Percentiles rank a stretch among this genome's conserved stretches.
phyloP scores from a whole-genome alignment of 331 rosid genomes.

The Quercus lobata region DNA sequence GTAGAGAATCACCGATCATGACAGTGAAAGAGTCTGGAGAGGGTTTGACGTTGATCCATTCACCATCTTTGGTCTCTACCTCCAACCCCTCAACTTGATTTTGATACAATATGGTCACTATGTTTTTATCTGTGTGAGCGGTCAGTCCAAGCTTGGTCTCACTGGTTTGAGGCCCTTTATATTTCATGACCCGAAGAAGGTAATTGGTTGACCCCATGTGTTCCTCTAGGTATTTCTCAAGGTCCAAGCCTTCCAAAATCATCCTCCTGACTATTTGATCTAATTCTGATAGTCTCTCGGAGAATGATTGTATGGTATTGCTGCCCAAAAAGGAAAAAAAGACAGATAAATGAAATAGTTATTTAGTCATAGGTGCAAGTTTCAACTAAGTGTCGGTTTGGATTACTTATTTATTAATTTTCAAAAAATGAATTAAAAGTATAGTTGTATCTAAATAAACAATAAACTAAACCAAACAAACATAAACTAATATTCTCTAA shows the following conservation, averaged over 20 bases:
- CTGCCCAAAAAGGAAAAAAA: slow-evolving; percentile 24
- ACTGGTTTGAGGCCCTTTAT: slow-evolving; percentile 50
- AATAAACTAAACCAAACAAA: background rate
- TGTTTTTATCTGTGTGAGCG: slow-evolving; percentile 65
- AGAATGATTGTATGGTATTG: slow-evolving; percentile 40
- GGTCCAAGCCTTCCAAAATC: slow-evolving; percentile 60
- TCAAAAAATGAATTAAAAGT: background rate
- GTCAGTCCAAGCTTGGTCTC: slow-evolving; percentile 46
- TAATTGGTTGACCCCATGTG: slow-evolving; percentile 67
- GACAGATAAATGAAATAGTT: background rate
- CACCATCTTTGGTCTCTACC: slow-evolving; percentile 49
- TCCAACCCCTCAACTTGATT: slow-evolving; percentile 66
- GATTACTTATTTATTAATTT: too few relatives aligned
- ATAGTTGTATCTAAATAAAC: too few relatives aligned
- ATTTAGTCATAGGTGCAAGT: too few relatives aligned
- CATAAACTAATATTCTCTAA: background rate
- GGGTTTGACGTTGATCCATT: slow-evolving; percentile 59
- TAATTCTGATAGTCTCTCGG: slow-evolving; percentile 46
- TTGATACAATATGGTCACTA: slow-evolving; percentile 60
- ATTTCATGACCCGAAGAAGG: slow-evolving; percentile 70
- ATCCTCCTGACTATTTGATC: slow-evolving; percentile 58
- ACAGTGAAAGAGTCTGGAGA: slow-evolving; percentile 44
- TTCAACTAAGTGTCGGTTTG: too few relatives aligned
- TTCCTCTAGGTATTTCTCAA: slow-evolving; percentile 61
- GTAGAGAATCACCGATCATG: slow-evolving; percentile 73